Base-by-base conservation (phyloP, 2,329 filamentous ascomycete genomes). In the Pseudopyricularia javanii region DNA sequence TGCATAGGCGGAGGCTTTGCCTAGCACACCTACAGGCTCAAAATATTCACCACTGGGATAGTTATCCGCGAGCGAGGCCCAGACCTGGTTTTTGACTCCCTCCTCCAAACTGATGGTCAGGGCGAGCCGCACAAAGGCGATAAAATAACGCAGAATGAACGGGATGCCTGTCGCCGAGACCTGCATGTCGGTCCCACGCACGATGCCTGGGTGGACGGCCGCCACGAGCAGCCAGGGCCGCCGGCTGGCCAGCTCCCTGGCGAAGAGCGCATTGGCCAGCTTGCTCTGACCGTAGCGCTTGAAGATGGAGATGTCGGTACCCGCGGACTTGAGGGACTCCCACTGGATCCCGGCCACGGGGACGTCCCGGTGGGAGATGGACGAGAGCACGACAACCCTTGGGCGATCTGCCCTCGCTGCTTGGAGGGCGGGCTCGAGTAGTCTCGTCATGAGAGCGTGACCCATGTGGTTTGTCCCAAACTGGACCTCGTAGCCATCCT, bases 51-150 rank as follows among this genome's bases (percentile, higher is more conserved):
- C 68, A 59, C 80, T 79, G 20, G 69, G 69, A 56, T 68, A 69
- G 57, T 80, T 79, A 63, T 80, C 70, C 57, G 76, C 80, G 64
- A 75, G 60, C 20, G 70, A 68, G 45, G 62, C 65, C 70, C 65
- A 78, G 7, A 65, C 64, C 52, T 69, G 70, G 53, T 70, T 71
- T 26, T 11, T 49, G 9, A 33, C 47, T 26, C 47, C 47, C 47
- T 49, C 26, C 12, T 49, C 47, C 5, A 35, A 12, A 35, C 33
- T 35, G 11, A 35, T 35, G 33, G 33, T 35, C 6, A 35, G 14
- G 5, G 26, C 26, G 12, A 17, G 26, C 11, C 47, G 26, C 47
- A 49, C 47, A 30, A 17, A 20, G 4, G 40, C 17, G 3, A 26
- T 33, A 4, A 17, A 12, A 17, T n/a, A 30, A 26, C 26, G 4